phyloP scores from a whole-genome alignment of 768 basidiomycete genomes.

The Boletus insuetus region DNA sequence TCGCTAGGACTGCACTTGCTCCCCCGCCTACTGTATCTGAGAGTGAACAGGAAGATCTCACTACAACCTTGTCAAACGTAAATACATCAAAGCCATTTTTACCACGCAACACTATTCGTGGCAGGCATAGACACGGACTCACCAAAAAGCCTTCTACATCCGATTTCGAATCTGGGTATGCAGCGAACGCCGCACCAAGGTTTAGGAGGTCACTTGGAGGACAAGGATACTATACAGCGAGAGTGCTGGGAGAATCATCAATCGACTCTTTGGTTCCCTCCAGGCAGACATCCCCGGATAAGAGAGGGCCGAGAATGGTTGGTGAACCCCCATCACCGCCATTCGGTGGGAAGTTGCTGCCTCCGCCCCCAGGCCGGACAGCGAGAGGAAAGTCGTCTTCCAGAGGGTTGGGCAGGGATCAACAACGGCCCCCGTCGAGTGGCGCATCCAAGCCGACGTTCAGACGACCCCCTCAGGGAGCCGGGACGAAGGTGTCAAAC shows the following conservation, averaged over 20 bases:
- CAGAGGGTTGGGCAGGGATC: conserved; percentile 37
- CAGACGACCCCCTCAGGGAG: conserved; percentile 47
- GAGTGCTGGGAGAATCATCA: conserved; percentile 41
- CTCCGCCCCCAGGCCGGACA: conserved; percentile 34
- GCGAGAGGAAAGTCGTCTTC: conserved; percentile 36
- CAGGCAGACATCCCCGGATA: conserved; percentile 72
- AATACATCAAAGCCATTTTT: conserved; percentile 23
- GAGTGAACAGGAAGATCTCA: conserved; percentile 69
- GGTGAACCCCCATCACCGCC: conserved; percentile 37
- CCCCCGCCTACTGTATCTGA: conserved; percentile 63
- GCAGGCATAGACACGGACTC: conserved; percentile 46
- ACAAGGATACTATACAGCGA: conserved; percentile 46
- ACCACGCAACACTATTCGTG: conserved; percentile 40
- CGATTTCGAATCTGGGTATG: conserved; percentile 90
- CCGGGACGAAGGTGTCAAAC: conserved; percentile 75
- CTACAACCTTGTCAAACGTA: conserved; percentile 23
- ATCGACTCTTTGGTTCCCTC: conserved; percentile 61
- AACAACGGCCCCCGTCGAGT: conserved; percentile 42
- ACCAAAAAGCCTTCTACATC: conserved; percentile 62
- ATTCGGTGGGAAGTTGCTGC: conserved; percentile 21
- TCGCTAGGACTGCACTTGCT: conserved; percentile 67
- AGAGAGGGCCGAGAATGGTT: conserved; percentile 40
- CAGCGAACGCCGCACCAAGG: conserved; percentile 84
- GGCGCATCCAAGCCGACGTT: conserved; percentile 47
- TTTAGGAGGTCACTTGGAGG: conserved; percentile 51